These are phyloP conservation scores for Macadamia integrifolia DNA, from an alignment of 164 flowering plant species.

Conservation along the genomic window DNA sequence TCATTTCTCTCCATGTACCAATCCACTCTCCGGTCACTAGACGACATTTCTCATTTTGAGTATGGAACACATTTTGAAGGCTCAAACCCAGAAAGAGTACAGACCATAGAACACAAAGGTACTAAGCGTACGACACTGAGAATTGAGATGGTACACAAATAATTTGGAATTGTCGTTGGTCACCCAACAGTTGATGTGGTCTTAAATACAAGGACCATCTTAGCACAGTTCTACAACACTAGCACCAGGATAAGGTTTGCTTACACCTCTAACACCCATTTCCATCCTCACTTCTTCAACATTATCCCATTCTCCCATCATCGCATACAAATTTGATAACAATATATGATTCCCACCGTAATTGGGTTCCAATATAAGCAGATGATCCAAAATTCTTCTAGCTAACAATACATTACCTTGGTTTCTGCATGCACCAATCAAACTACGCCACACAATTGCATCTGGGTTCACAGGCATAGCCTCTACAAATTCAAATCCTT, in stretches of 20 bases:
- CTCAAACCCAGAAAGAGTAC: too few relatives aligned
- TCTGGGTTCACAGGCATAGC: slow-evolving; percentile 26
- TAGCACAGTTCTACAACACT: slow-evolving; percentile 6
- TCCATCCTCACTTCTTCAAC: slow-evolving; percentile 21
- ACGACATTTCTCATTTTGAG: too few relatives aligned
- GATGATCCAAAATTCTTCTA: slow-evolving; percentile 7
- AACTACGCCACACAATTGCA: background rate
- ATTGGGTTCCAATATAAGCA: background rate
- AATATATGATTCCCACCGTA: slow-evolving; percentile 4
- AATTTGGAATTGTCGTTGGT: too few relatives aligned
- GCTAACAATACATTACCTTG: slow-evolving; percentile 18
- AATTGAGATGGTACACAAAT: too few relatives aligned
- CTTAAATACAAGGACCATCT: too few relatives aligned
- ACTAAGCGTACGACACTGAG: too few relatives aligned
- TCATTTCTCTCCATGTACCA: too few relatives aligned
- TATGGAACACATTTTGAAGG: too few relatives aligned
- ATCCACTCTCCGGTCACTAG: too few relatives aligned
- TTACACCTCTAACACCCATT: background rate
- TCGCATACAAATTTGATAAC: slow-evolving; percentile 16
- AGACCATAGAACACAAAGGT: too few relatives aligned
- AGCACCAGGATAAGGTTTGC: slow-evolving; percentile 11
- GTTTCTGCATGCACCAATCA: slow-evolving; percentile 28
- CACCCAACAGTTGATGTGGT: too few relatives aligned
- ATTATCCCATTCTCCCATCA: slow-evolving; percentile 16
- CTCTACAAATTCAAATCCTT: slow-evolving; percentile 18